These are phyloP conservation scores for Chlorella sp. DNA, from an alignment of 139 green algal species.

Conservation along the genomic window DNA sequence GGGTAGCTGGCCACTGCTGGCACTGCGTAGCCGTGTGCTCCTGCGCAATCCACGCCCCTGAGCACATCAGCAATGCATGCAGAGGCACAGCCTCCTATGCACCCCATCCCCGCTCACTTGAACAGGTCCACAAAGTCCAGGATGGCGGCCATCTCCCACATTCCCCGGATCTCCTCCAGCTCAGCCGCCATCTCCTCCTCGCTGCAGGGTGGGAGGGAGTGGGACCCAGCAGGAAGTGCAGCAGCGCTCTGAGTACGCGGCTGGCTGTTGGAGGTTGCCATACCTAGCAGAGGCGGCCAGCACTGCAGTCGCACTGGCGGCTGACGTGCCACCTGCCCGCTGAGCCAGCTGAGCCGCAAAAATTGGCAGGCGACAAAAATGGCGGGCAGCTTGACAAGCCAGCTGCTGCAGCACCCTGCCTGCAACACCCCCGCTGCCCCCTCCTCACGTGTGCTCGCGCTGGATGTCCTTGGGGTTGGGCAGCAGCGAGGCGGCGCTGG, in stretches of 20 bases:
- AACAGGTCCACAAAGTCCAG: slow-evolving; percentile 52
- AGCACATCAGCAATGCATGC: background rate
- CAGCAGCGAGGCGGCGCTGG: background rate
- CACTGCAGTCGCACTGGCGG: too few relatives aligned
- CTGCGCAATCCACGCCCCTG: background rate
- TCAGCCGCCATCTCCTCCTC: slow-evolving; percentile 25
- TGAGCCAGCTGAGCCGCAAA: too few relatives aligned
- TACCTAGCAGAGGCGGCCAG: too few relatives aligned
- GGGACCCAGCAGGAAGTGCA: background rate
- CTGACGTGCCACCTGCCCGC: too few relatives aligned
- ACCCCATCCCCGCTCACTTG: background rate
- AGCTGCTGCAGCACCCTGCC: background rate
- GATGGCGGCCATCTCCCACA: slow-evolving; percentile 58
- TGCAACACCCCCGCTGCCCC: background rate
- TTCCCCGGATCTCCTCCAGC: background rate
- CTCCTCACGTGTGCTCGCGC: slow-evolving; percentile 13
- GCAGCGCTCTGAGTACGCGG: too few relatives aligned
- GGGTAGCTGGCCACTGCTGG: background rate
- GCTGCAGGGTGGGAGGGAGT: background rate
- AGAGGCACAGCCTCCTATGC: background rate
- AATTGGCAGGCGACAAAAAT: too few relatives aligned
- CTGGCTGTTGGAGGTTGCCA: too few relatives aligned
- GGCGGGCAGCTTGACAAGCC: too few relatives aligned
- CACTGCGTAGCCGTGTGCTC: background rate
- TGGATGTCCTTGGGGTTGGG: slow-evolving; percentile 29